Percentiles rank a stretch among this genome's conserved stretches.
Conservation (phyloP, 345 rosid species). For the Raphanus raphanistrum region DNA sequence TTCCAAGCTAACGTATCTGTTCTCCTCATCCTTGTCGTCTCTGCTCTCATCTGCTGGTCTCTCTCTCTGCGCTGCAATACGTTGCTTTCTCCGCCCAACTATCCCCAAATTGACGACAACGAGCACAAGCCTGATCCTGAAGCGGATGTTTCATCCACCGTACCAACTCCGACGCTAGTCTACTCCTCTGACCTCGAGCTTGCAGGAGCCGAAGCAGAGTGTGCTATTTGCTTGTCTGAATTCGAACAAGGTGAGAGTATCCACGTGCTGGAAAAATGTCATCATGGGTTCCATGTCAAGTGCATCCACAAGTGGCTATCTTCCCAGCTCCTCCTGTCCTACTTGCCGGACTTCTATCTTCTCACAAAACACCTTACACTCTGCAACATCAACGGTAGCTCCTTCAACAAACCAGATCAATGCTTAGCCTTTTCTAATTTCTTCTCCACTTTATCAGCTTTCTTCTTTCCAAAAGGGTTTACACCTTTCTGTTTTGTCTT, state of each 20-base stretch:
- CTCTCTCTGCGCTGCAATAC: constrained; percentile 61
- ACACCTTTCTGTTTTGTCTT: not conserved
- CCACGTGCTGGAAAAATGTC: constrained; percentile 57
- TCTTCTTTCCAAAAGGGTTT: not conserved
- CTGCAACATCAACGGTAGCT: constrained; percentile 7
- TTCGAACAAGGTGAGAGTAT: constrained; percentile 64
- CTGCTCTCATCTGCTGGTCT: constrained; percentile 61
- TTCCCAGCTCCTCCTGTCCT: constrained; percentile 72
- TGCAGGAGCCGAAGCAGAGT: constrained; percentile 57
- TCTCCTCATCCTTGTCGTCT: constrained; percentile 54
- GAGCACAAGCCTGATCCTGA: constrained; percentile 44
- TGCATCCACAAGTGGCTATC: constrained; percentile 70
- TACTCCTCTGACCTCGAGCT: constrained; percentile 53
- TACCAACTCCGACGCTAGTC: constrained; percentile 37
- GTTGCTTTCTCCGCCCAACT: constrained; percentile 55
- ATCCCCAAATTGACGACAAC: constrained; percentile 22
- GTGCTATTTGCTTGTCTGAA: constrained; percentile 76
- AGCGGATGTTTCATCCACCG: constrained; percentile 28
- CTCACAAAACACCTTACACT: not conserved
- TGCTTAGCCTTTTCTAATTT: constrained; percentile 10
- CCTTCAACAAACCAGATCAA: constrained; percentile 13
- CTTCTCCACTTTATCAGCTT: not conserved
- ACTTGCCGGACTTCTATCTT: constrained; percentile 65
- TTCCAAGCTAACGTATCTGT: constrained; percentile 52
- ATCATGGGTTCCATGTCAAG: constrained; percentile 73